These are phyloP conservation scores for Macrolepiota dolichaula DNA, from an alignment of 768 basidiomycete species.

Conservation along the genomic window DNA sequence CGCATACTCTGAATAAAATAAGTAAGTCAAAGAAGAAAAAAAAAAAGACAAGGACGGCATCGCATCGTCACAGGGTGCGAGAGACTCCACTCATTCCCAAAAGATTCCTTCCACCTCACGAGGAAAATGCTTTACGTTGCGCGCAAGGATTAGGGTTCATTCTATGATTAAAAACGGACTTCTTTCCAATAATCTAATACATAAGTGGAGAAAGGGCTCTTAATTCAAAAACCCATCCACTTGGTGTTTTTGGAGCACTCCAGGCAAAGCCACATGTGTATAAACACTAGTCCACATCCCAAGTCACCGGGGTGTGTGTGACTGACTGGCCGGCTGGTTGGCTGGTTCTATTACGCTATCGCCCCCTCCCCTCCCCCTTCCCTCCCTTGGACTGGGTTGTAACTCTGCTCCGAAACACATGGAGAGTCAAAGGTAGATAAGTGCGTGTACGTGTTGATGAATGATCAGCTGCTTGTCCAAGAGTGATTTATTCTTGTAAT, in stretches of 20 bases:
- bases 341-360: not conserved
- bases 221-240: not conserved
- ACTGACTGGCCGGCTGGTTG: too few species aligned
- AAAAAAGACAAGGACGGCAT: not conserved
- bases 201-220: conserved; percentile 1
- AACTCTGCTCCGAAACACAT: not conserved
- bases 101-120: not conserved
- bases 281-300: not conserved
- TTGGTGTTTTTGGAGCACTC: not conserved
- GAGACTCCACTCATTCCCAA: not conserved
- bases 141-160: not conserved
- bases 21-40: not conserved
- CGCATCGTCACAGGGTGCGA: conserved; percentile 9
- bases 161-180: conserved; percentile 7
- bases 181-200: not conserved
- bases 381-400: not conserved
- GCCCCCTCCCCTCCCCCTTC: too few species aligned
- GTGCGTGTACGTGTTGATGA: not conserved
- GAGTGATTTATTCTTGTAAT: not conserved
- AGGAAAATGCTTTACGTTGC: not conserved
- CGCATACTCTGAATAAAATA: too few species aligned
- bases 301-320: not conserved
- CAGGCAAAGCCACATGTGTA: not conserved
- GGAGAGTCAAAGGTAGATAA: too few species aligned
- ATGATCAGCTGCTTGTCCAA: not conserved